Base-by-base conservation (phyloP, 2,329 filamentous ascomycete species). In the Mollisia scopiformis region DNA sequence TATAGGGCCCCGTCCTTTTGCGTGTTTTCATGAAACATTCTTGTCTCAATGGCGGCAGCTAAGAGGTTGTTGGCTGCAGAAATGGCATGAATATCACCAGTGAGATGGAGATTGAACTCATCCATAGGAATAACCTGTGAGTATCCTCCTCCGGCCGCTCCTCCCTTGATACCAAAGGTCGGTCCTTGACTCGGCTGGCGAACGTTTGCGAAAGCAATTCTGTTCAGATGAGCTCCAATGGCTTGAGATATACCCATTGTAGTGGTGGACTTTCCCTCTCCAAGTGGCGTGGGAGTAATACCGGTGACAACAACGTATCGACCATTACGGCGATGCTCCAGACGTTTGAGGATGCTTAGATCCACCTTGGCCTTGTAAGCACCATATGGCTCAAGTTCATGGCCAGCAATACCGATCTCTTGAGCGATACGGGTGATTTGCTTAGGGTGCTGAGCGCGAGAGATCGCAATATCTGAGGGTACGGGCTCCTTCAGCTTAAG, bases 91-190 rank as follows among this genome's bases (percentile, higher is more conserved):
- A 99, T 98, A 75, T 99, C 95, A 71, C 95, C 95, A 58, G 95
- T 99, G 72, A 99, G 80, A 76, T 99, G 95, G 73, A 99, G 82
- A 79, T 99, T 99, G 82, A 99, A 99, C 77, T 99, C 95, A 71
- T 99, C 95, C 95, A 99, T 99, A 61, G 95, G 95, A 71, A 99
- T 98, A 73, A 99, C 95, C 77, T 99, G 95, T 76, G 92, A 97
- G 85, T 98, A 99, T 39, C 95, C 95, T 76, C 95, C 95, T 72
- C 95, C 95, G 59, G 95, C 95, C 62, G 95, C 95, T 72, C 95
- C 95, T 65, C 95, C 95, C 83, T 99, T 99, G 84, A 99, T 98
- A 72, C 95, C 95, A 75, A 99, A 99, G 0, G 95, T 99, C 58
- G 95, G 95, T 4, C 95, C 95, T 80, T 98, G 95, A 71, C 92